Conservation (phyloP, 2,329 filamentous ascomycete species). For the Aureobasidium pullulans region DNA sequence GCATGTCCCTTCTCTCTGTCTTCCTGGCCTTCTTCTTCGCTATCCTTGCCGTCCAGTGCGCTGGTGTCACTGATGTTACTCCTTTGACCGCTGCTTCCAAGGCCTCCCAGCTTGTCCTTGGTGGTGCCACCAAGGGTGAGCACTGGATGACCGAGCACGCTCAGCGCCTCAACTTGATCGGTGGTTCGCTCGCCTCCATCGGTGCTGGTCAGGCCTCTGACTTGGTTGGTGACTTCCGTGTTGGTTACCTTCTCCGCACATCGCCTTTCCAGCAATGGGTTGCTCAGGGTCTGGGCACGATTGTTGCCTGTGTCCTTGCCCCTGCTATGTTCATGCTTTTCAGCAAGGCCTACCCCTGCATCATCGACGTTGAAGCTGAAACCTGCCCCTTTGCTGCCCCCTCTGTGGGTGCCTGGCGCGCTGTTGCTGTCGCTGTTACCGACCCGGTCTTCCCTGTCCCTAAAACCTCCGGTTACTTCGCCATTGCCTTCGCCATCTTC, state of each 20-base stretch:
- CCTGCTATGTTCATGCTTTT: slow-evolving; percentile 63
- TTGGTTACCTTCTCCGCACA: slow-evolving; percentile 59
- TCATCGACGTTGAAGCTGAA: slow-evolving; percentile 42
- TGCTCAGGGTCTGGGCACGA: slow-evolving; percentile 55
- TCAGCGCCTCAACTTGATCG: slow-evolving; percentile 59
- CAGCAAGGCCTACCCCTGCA: slow-evolving; percentile 61
- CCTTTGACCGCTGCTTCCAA: slow-evolving; percentile 61
- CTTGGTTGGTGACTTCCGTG: slow-evolving; percentile 58
- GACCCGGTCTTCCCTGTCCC: slow-evolving; percentile 51
- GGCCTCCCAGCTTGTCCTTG: slow-evolving; percentile 61
- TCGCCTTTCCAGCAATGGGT: slow-evolving; percentile 60
- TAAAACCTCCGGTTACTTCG: slow-evolving; percentile 48
- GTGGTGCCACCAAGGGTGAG: slow-evolving; percentile 53
- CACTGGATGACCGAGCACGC: slow-evolving; percentile 44
- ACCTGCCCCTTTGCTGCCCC: slow-evolving; percentile 55
- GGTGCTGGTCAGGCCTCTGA: slow-evolving; percentile 37
- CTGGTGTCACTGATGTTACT: slow-evolving; percentile 48
- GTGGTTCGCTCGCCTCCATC: slow-evolving; percentile 43
- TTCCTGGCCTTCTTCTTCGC: slow-evolving; percentile 55
- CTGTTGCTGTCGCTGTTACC: slow-evolving; percentile 56
- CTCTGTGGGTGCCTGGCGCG: slow-evolving; percentile 59
- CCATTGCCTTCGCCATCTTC: slow-evolving; percentile 48
- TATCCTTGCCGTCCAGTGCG: slow-evolving; percentile 55
- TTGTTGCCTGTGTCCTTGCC: slow-evolving; percentile 59
- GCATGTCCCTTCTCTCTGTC: slow-evolving; percentile 49